phyloP scores from a whole-genome alignment of 2,329 filamentous ascomycete species.

The Endoconidiophora polonica region DNA sequence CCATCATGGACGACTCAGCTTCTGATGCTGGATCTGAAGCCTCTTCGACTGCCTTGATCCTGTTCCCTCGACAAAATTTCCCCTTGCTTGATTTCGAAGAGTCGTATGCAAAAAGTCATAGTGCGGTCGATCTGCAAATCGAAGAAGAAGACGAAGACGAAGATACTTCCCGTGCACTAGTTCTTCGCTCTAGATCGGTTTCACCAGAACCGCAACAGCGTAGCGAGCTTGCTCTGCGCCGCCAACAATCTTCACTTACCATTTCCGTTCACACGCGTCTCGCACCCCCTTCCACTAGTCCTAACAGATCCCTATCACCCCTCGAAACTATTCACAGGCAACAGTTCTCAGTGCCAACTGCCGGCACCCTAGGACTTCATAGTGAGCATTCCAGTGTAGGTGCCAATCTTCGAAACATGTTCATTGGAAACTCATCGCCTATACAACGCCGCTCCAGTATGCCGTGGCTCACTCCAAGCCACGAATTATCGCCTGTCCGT shows the following conservation, averaged over 20 bases:
- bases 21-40: constrained; percentile 7
- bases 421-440: constrained; percentile 6
- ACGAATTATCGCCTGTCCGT: background rate
- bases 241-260: too few relatives aligned
- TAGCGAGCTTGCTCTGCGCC: too few relatives aligned
- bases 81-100: too few relatives aligned
- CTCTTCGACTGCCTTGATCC: constrained; percentile 11
- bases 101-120: background rate
- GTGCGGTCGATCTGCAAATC: background rate
- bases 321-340: constrained; percentile 11
- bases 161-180: background rate
- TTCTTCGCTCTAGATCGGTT: background rate
- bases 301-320: background rate
- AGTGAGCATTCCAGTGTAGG: constrained; percentile 9
- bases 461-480: constrained; percentile 4
- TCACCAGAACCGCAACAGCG: background rate
- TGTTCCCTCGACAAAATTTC: background rate
- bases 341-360: constrained; percentile 15
- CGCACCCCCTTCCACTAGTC: background rate
- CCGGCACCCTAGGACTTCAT: constrained; percentile 15
- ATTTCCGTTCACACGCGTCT: too few relatives aligned
- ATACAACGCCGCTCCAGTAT: constrained; percentile 6
- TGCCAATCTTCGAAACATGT: constrained; percentile 1
- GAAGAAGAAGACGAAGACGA: background rate
- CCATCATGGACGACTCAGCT: constrained; percentile 9